Base-by-base conservation (phyloP, 2,329 filamentous ascomycete species). In the Ilyonectria mors-panacis region DNA sequence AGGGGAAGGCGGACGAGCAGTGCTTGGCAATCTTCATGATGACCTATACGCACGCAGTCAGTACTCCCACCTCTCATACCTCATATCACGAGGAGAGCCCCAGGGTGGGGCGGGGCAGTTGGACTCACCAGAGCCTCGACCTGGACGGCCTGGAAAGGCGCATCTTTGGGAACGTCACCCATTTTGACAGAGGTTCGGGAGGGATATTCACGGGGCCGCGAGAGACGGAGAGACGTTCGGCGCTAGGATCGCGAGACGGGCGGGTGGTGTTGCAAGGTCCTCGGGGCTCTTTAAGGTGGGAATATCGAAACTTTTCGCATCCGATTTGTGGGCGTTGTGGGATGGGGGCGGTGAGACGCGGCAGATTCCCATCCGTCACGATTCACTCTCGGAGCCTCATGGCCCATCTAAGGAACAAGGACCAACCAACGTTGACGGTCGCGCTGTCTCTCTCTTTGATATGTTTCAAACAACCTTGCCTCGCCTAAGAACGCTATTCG, bases 1-100 rank as follows among this genome's bases (percentile, higher is more conserved):
- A 95, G 55, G 95, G 95, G 85, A 97, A 98, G 61, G 89, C 88
- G 77, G 93, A 89, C 65, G 94, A 92, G 85, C 93, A 94, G 86
- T 98, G 95, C 85, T 97, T 98, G 83, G 97, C 95, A 81, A 98
- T 95, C 87, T 98, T 97, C 93, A 98, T 95, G 76, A 97, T 93
- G 78, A 97, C 93, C 93, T 96, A 75, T 59, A 76, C 63, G 39
- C 55, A 67, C 62, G 68, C 62, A 63, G 65, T 72, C 67, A 74
- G 66, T 47, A 58, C 51, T 66, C 64, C 65, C 53, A 55, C 64
- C 67, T 69, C 67, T 74, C 67, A 76, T 65, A 69, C 68, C 66
- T 68, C 67, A 71, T 59, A 65, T 68, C 68, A 59, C 67, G 69
- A 68, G 66, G 73, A 71, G 60, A 70, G 71, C 72, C 70, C 65